Conservation (phyloP, 192 early-diverging fungal species). For the Umbelopsis sp. region DNA sequence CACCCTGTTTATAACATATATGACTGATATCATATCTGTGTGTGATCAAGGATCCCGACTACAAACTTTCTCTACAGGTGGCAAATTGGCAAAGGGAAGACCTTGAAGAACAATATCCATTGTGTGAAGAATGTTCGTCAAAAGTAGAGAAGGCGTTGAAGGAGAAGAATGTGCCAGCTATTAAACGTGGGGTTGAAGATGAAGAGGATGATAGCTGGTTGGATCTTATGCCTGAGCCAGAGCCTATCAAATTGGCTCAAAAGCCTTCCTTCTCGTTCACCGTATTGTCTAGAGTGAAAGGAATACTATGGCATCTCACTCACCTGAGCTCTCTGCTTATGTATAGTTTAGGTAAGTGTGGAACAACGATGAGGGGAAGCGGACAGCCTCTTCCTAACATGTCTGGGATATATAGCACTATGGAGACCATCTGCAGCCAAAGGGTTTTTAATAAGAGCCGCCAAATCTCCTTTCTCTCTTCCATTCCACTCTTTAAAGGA, state of each 20-base stretch:
- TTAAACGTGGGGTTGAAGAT: not conserved
- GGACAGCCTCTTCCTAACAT: not conserved
- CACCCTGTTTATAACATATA: too few species aligned
- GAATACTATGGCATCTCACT: not conserved
- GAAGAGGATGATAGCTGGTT: slow-evolving; percentile 9
- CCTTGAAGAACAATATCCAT: slow-evolving; percentile 1
- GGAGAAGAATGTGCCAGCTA: not conserved
- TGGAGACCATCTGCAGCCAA: not conserved
- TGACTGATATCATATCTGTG: too few species aligned
- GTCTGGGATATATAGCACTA: not conserved
- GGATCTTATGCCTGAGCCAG: slow-evolving; percentile 2
- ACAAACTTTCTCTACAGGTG: slow-evolving; percentile 3
- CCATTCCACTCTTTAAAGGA: not conserved
- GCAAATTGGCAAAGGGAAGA: slow-evolving; percentile 17
- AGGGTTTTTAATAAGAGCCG: not conserved
- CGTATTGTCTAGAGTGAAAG: not conserved
- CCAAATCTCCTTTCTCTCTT: not conserved
- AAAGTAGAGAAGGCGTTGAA: slow-evolving; percentile 1
- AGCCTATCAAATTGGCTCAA: not conserved
- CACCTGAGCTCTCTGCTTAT: not conserved
- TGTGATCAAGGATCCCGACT: not conserved
- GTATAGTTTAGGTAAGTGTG: not conserved
- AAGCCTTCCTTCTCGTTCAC: not conserved
- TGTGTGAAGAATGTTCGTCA: not conserved
- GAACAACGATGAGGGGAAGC: not conserved